Evolutionary conservation across 495 filamentous ascomycete genomes (phyloP), one percentile per base, ranked within the genome.

Genomic region (Penicillium turbatum): DNA sequence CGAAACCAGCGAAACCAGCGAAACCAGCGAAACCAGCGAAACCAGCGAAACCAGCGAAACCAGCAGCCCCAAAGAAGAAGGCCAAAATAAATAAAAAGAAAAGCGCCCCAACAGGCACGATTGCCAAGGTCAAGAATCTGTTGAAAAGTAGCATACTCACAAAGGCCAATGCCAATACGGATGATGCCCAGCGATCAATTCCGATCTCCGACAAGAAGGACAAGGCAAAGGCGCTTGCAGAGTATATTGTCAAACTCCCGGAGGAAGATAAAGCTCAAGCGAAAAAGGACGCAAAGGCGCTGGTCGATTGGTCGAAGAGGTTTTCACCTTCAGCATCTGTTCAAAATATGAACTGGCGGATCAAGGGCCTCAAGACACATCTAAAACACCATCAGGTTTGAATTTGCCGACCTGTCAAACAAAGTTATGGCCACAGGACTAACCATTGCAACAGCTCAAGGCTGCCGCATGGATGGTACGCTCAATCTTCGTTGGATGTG

Each of bases 391-490:
- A 84, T 52, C 83, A 87, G 56, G 68, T 69, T 30, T 17, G 61
- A 30, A 2, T 29, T 17, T 30, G 34, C n/a, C n/a, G 13, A 36
- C n/a, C 7, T 43, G 15, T 10, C 26, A 7, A 1, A 2, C n/a
- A 6, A 6, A 7, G 51, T 26, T n/a, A 2, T 2, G 40, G 26
- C 3, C 15, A 44, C 27, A 6, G 6, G 29, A 36, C 50, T 68
- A 51, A 68, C 49, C 10, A 15, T 12, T 1, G 8, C 1, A 54
- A 43, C 15, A 69, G 68, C 51, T 86, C 15, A 52, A 81, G 1
- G 81, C 78, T 15, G 72, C 72, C 5, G 74, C 72, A 0, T 85
- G 79, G 64, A 86, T 86, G 84, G 67, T 72, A 43, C 59, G 59
- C 12, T 6, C 16, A 11, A 10, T 2, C 10, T 6, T 8, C 12